Base-by-base conservation (phyloP, 176 grass and related monocot genomes). In the Poa pratensis region DNA sequence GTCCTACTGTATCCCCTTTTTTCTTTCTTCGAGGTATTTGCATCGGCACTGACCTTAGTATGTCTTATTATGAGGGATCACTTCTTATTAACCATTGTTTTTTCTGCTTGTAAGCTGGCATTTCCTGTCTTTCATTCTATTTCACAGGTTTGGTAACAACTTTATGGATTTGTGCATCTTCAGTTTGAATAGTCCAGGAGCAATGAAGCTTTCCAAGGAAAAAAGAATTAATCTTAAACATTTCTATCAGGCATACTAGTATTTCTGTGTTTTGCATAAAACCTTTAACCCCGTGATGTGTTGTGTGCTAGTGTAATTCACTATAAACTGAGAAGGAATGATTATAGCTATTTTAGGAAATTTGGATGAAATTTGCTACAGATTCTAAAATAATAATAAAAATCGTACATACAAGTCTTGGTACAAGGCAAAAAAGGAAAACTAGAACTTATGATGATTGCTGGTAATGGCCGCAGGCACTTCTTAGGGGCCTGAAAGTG, bases 401-500 rank as follows among this genome's bases (percentile, higher is more conserved):
- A 11, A 34, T 77, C 74, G 3, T 4, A 13, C 5, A 37, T 35
- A 22, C 19, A 20, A 39, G 52, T 46, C 30, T 23, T 28, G 24
- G 17, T 40, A 54, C 9, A 15, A 26, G 15, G 34, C 5, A 5
- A 55, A 5, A 5, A 48, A 6, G 37, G 27, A 42, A 80, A 73
- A 74, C 55, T 28, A 5, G 54, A 2, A 50, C 30, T 0, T 50
- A 10, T 58, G 80, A 83, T 84, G 79, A 73, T 78, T 61, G 74
- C 73, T 15, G 80, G 75, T 53, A 80, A 80, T 46, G 67, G 82
- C 82, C 78, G 87, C 87, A 85, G 77, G 82, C 59, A 83, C 48
- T 59, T 90, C 65, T 66, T 43, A 32, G 59, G 66, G 57, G 55
- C 49, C 84, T 83, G 89, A 87, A 87, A 90, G 89, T 80, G 59